Base-by-base conservation (phyloP, 257 asterid species). In the Solanum medicagineum region DNA sequence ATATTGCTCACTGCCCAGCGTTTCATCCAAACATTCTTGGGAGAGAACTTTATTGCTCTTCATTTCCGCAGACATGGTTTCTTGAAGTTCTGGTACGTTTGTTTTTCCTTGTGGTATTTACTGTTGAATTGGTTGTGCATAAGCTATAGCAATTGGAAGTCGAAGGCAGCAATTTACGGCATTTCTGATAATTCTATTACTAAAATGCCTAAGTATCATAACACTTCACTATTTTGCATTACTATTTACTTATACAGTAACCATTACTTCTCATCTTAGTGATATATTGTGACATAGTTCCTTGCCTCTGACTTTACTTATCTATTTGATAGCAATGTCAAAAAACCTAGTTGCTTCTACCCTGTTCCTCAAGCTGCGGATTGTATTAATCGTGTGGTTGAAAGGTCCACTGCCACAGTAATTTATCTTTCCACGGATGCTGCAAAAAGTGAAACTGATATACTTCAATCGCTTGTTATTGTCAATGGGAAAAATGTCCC, bases 21-120 rank as follows among this genome's bases (percentile, higher is more conserved):
- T 69, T 97, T 97, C 87, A 87, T 97, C 70, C 99, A 97, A 87
- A 97, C 99, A 11, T 97, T 97, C 92, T 85, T 95, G 89, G 99
- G 98, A 62, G 92, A 88, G 91, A 92, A 94, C 88, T 97, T 93
- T 59, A 81, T 90, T 71, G 97, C 99, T 85, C 98, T 97, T 91
- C 99, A 97, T 90, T 94, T 95, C 86, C 94, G 98, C 85, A 90
- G 98, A 57, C 99, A 97, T 84, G 99, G 99, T 86, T 94, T 97
- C 93, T 93, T 97, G 91, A 97, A 97, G 87, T 97, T 97, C 91
- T 97, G 99, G 99, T 97, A 92, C 36, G 84, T 55, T 59, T 63
- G 85, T 20, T 22, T 73, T 73, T 63, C 89, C 80, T 82, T 36
- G 20, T 14, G 40, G 84, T 77, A 26, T 22, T 47, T 77, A 26